Evolutionary conservation across 495 filamentous ascomycete species (phyloP).

Genomic region (Hypoxylon fuscum): DNA sequence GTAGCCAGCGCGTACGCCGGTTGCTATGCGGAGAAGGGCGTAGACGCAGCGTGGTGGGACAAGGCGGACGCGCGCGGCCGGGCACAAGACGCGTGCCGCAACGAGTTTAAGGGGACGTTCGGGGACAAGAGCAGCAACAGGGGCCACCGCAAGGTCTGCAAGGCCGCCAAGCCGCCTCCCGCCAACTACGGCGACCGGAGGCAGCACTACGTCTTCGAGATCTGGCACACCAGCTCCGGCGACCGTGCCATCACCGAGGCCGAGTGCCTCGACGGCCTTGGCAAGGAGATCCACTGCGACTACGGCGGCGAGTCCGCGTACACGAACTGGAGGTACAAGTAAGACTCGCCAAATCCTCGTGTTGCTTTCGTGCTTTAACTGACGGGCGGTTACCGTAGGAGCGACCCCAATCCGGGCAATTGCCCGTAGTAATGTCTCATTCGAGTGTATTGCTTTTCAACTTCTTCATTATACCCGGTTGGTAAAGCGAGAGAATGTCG

Average conservation of each 20-base stretch:
- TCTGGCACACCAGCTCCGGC: neutral
- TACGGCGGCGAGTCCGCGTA: neutral
- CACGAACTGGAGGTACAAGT: neutral
- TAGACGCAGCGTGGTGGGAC: neutral
- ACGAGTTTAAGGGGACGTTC: neutral
- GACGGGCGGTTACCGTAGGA: neutral
- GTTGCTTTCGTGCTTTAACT: neutral
- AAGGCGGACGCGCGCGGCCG: neutral
- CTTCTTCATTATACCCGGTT: too few species aligned
- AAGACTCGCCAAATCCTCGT: too few species aligned
- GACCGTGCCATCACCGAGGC: neutral
- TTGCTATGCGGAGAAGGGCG: neutral
- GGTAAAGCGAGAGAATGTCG: too few species aligned
- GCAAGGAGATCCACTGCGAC: neutral
- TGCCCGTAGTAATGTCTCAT: neutral
- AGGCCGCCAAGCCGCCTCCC: neutral
- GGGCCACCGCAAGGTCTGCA: neutral
- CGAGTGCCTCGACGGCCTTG: neutral
- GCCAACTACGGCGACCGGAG: neutral
- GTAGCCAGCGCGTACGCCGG: neutral
- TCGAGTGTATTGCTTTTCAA: too few species aligned
- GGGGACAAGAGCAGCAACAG: neutral
- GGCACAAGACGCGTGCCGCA: neutral
- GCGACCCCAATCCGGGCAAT: neutral
- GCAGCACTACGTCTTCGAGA: neutral